phyloP scores from a whole-genome alignment of 805 yeast species.

The Dipodascus geniculatus region DNA sequence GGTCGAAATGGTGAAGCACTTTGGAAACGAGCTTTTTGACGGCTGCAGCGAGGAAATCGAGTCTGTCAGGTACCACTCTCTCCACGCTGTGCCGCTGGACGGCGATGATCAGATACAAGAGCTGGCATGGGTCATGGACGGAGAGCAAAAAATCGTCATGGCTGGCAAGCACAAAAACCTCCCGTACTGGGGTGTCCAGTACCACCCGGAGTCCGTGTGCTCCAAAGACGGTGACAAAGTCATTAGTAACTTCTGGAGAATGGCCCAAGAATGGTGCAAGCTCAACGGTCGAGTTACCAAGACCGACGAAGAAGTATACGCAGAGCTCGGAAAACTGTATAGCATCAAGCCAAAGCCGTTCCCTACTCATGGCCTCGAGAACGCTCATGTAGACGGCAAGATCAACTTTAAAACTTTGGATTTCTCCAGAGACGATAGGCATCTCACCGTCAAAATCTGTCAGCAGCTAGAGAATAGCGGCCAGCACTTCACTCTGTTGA shows the following conservation, averaged over 20 bases:
- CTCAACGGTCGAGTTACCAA: conserved; percentile 3
- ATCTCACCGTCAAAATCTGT: conserved; percentile 37
- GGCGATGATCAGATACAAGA: conserved; percentile 33
- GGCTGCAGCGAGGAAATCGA: conserved; percentile 36
- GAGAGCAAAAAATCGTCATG: conserved; percentile 47
- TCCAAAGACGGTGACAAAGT: conserved; percentile 54
- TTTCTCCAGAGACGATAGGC: conserved; percentile 4
- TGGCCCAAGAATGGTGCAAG: conserved; percentile 31
- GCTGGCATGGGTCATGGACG: conserved; percentile 47
- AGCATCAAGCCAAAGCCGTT: conserved; percentile 17
- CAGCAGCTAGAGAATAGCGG: conserved; percentile 27
- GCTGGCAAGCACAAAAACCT: conserved; percentile 49
- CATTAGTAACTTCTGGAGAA: conserved; percentile 48
- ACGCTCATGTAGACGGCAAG: background rate
- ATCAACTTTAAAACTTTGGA: background rate
- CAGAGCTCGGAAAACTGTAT: conserved; percentile 6
- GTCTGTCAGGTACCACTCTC: conserved; percentile 83
- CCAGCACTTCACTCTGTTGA: conserved; percentile 47
- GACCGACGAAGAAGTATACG: background rate
- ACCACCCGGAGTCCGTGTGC: conserved; percentile 93
- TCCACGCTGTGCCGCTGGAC: conserved; percentile 29
- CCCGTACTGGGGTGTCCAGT: conserved; percentile 91
- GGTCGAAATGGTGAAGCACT: conserved; percentile 39
- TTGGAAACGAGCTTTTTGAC: conserved; percentile 29
- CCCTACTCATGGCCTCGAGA: background rate